Conservation (phyloP, 495 filamentous ascomycete species). For the Podospora conica region DNA sequence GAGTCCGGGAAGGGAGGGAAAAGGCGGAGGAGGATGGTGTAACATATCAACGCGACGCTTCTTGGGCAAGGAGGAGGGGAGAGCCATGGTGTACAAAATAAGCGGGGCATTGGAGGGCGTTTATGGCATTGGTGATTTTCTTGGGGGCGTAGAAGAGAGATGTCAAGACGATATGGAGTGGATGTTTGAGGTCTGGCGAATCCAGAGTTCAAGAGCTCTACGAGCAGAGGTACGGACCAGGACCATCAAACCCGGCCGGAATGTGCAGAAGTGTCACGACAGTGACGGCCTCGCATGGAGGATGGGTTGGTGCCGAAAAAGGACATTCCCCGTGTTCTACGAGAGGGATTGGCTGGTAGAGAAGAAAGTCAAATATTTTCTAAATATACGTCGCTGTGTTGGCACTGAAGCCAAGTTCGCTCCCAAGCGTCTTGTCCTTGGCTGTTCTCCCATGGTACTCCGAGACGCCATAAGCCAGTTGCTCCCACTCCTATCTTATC, state of each 20-base stretch:
- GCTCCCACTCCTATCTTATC: background rate
- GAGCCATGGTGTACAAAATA: background rate
- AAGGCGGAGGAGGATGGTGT: background rate
- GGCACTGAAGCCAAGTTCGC: background rate
- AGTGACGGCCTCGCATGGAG: no score
- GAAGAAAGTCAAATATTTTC: background rate
- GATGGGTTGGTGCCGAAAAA: no score
- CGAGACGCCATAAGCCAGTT: slow-evolving; percentile 8
- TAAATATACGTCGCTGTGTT: background rate
- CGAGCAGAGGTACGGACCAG: no score
- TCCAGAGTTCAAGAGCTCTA: no score
- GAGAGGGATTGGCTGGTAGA: background rate
- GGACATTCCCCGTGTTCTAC: no score
- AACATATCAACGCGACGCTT: background rate
- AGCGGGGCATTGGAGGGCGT: background rate
- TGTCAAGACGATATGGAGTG: background rate
- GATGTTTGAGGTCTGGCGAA: background rate
- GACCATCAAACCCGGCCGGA: background rate
- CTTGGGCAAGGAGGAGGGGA: background rate
- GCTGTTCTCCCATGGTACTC: background rate
- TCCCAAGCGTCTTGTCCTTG: background rate
- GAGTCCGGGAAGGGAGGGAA: no score
- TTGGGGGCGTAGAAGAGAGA: background rate
- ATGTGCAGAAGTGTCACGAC: no score
- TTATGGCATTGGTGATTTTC: background rate